A percentile compares a stretch with the other conserved stretches of the same genome.
phyloP scores from a whole-genome alignment of 2,329 filamentous ascomycete species.

The Alternaria alternata region DNA sequence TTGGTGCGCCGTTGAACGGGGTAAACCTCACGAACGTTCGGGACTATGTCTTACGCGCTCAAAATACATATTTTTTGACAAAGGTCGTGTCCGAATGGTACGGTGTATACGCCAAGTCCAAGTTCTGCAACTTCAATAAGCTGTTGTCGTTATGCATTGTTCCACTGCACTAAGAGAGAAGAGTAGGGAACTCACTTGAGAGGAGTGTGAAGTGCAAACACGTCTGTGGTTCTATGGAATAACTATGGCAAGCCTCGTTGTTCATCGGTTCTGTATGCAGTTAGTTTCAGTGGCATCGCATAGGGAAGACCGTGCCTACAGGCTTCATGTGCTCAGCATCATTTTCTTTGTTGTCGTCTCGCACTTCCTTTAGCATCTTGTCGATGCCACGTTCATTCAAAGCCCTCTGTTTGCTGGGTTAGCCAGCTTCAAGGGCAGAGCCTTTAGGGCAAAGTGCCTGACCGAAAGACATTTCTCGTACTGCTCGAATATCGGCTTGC shows the following conservation, averaged over 20 bases:
- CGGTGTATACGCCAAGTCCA: not conserved
- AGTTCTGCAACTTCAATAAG: not conserved
- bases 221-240: not conserved
- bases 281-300: not conserved
- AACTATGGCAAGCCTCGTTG: not conserved
- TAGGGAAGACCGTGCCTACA: conserved; percentile 22
- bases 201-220: not conserved
- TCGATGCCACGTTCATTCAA: conserved; percentile 92
- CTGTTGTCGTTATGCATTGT: not conserved
- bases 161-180: not conserved
- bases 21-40: not conserved
- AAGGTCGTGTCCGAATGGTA: not conserved
- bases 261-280: conserved; percentile 11
- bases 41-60: not conserved
- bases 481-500: conserved; percentile 82
- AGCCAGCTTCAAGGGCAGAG: conserved; percentile 3
- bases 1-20: not conserved
- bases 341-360: conserved; percentile 88
- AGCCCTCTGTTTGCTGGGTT: conserved; percentile 67
- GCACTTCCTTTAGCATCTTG: conserved; percentile 87
- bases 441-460: conserved; percentile 41
- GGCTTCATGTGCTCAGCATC: conserved; percentile 72
- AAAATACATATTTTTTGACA: not conserved
- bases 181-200: not conserved
- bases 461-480: conserved; percentile 90